phyloP scores from a whole-genome alignment of 176 grass and related monocot species.

The Zoysia pacifica region DNA sequence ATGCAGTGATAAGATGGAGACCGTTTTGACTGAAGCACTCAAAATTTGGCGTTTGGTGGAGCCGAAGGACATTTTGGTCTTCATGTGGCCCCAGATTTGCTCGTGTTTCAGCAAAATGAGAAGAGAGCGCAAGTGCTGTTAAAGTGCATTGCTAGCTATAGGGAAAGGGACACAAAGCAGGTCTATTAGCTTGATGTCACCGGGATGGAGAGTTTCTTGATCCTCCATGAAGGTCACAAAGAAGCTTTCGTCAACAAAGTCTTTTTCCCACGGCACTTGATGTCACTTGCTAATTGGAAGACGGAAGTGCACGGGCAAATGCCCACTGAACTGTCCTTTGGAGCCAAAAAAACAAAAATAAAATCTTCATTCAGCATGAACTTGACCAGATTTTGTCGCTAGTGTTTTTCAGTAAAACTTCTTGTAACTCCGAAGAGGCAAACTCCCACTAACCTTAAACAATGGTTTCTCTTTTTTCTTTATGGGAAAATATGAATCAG shows the following conservation, averaged over 20 bases:
- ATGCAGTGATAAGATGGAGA: constrained; percentile 47
- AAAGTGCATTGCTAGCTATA: constrained; percentile 34
- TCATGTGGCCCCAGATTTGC: constrained; percentile 4
- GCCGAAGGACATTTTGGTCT: constrained; percentile 25
- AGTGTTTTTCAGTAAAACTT: neutral
- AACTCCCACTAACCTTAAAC: neutral
- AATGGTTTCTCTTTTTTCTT: neutral
- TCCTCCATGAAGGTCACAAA: neutral
- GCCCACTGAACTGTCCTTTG: neutral
- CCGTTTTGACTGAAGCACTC: constrained; percentile 29
- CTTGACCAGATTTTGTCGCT: neutral
- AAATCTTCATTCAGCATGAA: neutral
- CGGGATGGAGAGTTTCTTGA: neutral
- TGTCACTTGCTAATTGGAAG: neutral
- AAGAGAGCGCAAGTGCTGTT: neutral
- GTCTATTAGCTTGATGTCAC: constrained; percentile 26
- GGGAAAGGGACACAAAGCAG: neutral
- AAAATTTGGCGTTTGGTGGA: constrained; percentile 33
- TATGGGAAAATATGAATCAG: neutral
- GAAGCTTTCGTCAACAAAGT: constrained; percentile 21
- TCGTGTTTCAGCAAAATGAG: neutral
- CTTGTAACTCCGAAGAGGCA: neutral
- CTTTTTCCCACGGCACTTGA: neutral
- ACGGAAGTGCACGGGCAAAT: neutral
- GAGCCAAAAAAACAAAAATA: neutral